phyloP scores from a whole-genome alignment of 2,329 filamentous ascomycete species.

The Arthrobotrys iridis region DNA sequence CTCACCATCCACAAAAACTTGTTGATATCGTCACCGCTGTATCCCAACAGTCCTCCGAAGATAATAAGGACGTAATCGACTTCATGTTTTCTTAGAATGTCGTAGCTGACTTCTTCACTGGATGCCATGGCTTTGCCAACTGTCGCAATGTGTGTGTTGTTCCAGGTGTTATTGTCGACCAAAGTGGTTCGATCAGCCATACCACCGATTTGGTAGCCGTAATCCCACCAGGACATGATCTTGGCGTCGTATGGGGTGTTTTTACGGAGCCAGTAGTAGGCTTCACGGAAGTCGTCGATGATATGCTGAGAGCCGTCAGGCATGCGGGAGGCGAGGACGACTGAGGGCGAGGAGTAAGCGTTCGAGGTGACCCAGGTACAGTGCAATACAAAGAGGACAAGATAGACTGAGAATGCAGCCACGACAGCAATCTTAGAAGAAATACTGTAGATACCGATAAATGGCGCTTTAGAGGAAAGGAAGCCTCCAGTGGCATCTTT shows the following conservation, averaged over 20 bases:
- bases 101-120: conserved; percentile 95
- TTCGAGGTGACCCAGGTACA: conserved; percentile 99
- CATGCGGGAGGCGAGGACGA: conserved; percentile 89
- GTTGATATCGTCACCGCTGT: conserved; percentile 99
- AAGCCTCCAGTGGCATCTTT: conserved; percentile 37
- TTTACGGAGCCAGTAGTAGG: conserved; percentile 98
- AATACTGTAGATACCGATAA: conserved; percentile 81
- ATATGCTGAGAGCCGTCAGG: conserved; percentile 97
- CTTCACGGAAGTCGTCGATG: conserved; percentile 98
- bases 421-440: conserved; percentile 83
- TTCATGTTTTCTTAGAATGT: conserved; percentile 97
- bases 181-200: conserved; percentile 98
- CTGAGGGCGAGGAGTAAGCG: conserved; percentile 96
- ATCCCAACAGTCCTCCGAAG: conserved; percentile 93
- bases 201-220: conserved; percentile 98
- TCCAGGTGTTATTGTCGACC: conserved; percentile 99
- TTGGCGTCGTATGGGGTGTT: conserved; percentile 95
- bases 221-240: conserved; percentile 99
- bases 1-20: conserved; percentile 99
- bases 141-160: conserved; percentile 99
- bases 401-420: conserved; percentile 76
- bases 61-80: conserved; percentile 99
- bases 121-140: conserved; percentile 99
- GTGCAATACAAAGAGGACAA: conserved; percentile 93
- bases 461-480: conserved; percentile 52